A percentile compares a stretch with the other conserved stretches of the same genome.
Conservation (phyloP, 2,329 filamentous ascomycete genomes). For the Drechslerella stenobrocha region DNA sequence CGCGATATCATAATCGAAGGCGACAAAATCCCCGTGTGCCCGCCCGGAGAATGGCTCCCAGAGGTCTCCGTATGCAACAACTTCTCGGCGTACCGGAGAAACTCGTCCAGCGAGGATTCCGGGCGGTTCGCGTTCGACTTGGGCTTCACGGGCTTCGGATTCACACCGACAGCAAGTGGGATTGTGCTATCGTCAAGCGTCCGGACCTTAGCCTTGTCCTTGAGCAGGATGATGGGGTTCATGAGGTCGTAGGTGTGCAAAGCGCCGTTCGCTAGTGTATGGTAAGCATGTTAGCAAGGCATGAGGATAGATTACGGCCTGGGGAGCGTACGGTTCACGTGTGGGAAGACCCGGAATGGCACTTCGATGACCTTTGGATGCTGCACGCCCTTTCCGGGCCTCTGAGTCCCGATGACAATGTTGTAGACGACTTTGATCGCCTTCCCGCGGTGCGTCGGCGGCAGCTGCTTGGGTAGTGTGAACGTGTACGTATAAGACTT, state of each 20-base stretch:
- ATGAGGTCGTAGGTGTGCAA: constrained; percentile 76
- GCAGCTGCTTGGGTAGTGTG: constrained; percentile 81
- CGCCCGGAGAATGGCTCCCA: constrained; percentile 56
- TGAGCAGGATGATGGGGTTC: constrained; percentile 85
- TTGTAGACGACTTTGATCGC: constrained; percentile 93
- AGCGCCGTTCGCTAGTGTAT: constrained; percentile 49
- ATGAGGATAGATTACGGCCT: too few relatives aligned
- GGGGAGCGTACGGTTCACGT: constrained; percentile 71
- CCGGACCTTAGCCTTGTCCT: constrained; percentile 74
- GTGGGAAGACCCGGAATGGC: constrained; percentile 88
- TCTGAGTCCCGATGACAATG: constrained; percentile 86
- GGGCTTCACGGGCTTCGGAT: constrained; percentile 12
- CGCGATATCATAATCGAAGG: constrained; percentile 67
- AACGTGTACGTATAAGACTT: constrained; percentile 85
- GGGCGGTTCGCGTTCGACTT: constrained; percentile 38
- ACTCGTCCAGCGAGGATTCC: constrained; percentile 63
- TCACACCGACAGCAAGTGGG: constrained; percentile 26
- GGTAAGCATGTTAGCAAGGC: background rate
- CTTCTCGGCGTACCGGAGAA: constrained; percentile 75
- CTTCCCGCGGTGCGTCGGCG: constrained; percentile 85
- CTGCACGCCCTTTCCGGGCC: constrained; percentile 75
- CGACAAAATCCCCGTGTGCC: constrained; percentile 66
- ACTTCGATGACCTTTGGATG: constrained; percentile 88
- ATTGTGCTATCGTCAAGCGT: constrained; percentile 57
- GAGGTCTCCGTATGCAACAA: constrained; percentile 66